These are phyloP conservation scores for Cyathus striatus DNA, from an alignment of 768 basidiomycete genomes.

Conservation along the genomic window DNA sequence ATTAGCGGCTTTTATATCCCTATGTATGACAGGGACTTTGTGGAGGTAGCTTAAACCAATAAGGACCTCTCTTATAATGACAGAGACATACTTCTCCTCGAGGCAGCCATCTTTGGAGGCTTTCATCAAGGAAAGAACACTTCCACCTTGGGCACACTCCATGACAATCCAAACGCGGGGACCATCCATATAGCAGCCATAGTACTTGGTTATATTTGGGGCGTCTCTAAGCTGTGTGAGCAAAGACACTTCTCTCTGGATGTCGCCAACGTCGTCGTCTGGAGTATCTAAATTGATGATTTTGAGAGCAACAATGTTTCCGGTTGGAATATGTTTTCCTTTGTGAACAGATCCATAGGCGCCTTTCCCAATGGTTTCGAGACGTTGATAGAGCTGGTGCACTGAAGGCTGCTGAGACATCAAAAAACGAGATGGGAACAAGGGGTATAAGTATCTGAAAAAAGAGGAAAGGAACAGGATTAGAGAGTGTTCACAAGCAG, in stretches of 20 bases:
- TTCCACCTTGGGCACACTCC: constrained; percentile 96
- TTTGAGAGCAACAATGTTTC: constrained; percentile 92
- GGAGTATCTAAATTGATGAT: constrained; percentile 97
- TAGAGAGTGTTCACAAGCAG: not conserved
- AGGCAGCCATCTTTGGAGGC: constrained; percentile 67
- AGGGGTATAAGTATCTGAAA: not conserved
- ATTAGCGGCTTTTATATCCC: constrained; percentile 98
- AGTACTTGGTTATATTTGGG: constrained; percentile 91
- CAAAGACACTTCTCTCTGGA: constrained; percentile 93
- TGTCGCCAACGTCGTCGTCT: constrained; percentile 95
- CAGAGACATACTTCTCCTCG: constrained; percentile 84
- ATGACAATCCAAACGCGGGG: constrained; percentile 98
- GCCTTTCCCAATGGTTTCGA: constrained; percentile 93
- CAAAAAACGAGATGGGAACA: not conserved
- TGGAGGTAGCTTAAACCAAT: constrained; percentile 86
- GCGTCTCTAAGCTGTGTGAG: constrained; percentile 86
- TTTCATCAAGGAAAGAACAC: constrained; percentile 90
- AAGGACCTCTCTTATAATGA: constrained; percentile 89
- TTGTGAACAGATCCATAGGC: constrained; percentile 96
- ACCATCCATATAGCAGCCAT: constrained; percentile 93
- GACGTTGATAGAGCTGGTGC: constrained; percentile 76
- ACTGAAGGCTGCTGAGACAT: constrained; percentile 46
- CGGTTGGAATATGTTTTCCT: constrained; percentile 78
- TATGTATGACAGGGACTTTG: constrained; percentile 90
- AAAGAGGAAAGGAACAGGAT: not conserved